These are phyloP conservation scores for Canavalia gladiata DNA, from an alignment of 306 rosid species.

Conservation along the genomic window DNA sequence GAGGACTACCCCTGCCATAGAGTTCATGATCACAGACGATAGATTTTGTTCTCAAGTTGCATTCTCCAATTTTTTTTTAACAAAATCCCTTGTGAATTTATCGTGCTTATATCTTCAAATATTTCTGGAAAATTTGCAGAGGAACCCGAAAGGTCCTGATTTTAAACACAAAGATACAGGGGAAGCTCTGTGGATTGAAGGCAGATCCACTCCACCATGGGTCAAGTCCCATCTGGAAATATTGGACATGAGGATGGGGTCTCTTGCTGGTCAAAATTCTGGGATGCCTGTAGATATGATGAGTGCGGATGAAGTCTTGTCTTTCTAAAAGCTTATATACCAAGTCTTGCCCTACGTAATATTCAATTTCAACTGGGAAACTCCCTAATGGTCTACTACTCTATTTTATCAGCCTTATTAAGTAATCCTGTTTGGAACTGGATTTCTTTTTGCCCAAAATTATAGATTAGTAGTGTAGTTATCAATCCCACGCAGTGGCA, in stretches of 20 bases:
- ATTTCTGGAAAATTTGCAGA: conserved; percentile 60
- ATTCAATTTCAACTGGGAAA: conserved; percentile 4
- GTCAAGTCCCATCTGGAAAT: conserved; percentile 86
- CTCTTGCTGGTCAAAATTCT: conserved; percentile 56
- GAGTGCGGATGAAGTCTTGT: conserved; percentile 54
- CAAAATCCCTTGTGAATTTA: conserved; percentile 32
- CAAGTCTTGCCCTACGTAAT: conserved; percentile 22
- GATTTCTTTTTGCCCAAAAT: no score
- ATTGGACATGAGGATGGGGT: conserved; percentile 73
- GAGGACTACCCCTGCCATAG: neutral
- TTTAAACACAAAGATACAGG: conserved; percentile 97
- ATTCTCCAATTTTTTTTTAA: neutral
- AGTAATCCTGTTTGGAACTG: no score
- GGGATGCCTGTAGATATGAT: conserved; percentile 57
- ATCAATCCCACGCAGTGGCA: neutral
- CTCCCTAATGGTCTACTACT: neutral
- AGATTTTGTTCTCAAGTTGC: conserved; percentile 7
- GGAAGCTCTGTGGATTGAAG: conserved; percentile 92
- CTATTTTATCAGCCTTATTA: no score
- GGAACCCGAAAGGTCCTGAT: conserved; percentile 89
- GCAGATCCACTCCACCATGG: conserved; percentile 86
- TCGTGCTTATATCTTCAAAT: neutral
- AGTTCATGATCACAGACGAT: conserved; percentile 9
- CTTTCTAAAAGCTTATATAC: conserved; percentile 53
- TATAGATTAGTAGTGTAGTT: neutral